Conservation (phyloP, 257 asterid species). For the Solanum virginianum region DNA sequence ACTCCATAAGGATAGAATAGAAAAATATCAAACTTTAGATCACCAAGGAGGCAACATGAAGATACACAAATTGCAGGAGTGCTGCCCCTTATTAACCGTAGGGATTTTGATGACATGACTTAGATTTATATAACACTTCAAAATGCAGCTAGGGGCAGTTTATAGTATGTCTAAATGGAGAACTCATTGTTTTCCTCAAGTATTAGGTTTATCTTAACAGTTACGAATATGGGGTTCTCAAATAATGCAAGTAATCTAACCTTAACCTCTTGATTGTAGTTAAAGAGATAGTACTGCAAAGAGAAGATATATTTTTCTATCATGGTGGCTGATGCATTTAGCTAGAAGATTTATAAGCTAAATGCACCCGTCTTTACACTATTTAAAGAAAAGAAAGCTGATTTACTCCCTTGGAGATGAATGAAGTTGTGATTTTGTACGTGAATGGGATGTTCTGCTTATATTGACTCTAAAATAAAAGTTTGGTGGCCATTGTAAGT, state of each 20-base stretch:
- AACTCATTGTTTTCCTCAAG: not conserved
- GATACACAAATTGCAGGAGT: not conserved
- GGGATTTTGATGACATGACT: not conserved
- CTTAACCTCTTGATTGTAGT: not conserved
- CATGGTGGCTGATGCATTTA: not conserved
- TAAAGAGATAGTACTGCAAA: not conserved
- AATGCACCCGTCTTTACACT: not conserved
- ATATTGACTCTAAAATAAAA: constrained; percentile 28
- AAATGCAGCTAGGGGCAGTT: not conserved
- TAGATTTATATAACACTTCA: not conserved
- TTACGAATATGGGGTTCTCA: not conserved
- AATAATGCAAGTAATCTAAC: not conserved
- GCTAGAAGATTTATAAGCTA: not conserved
- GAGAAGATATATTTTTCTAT: not conserved
- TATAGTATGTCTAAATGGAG: not conserved
- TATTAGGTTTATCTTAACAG: no score
- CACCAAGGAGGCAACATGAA: not conserved
- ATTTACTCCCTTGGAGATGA: not conserved
- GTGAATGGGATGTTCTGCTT: no score
- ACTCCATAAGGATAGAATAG: no score
- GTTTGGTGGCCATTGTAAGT: constrained; percentile 45
- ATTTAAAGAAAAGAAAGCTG: not conserved
- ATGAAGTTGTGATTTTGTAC: not conserved
- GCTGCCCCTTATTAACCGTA: not conserved
- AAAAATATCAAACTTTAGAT: no score